Percentiles rank a stretch among this genome's conserved stretches.
phyloP scores from a whole-genome alignment of 768 basidiomycete genomes.

The Lyophyllum shimeji region DNA sequence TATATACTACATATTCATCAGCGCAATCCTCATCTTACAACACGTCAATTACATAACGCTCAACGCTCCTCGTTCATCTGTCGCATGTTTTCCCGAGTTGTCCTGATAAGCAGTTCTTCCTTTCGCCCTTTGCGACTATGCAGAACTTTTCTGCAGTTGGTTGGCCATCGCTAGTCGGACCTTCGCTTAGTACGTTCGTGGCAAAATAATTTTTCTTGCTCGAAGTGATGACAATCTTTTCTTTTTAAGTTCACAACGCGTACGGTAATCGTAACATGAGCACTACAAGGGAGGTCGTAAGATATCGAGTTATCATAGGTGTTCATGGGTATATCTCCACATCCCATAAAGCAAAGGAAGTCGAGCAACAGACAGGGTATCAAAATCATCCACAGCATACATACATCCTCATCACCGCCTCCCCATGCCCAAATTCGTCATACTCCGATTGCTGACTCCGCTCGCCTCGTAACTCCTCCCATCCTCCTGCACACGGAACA shows the following conservation, averaged over 20 bases:
- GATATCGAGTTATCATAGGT: background rate
- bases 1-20: background rate
- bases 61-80: conserved; percentile 1
- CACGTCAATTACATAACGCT: background rate
- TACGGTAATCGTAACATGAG: too few species aligned
- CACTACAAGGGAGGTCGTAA: background rate
- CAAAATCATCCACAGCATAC: background rate
- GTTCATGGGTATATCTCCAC: background rate
- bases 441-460: conserved; percentile 48
- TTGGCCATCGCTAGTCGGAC: background rate
- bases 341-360: background rate
- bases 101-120: background rate
- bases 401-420: conserved; percentile 30
- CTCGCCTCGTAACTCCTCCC: conserved; percentile 45
- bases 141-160: background rate
- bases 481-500: conserved; percentile 41
- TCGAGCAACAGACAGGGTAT: background rate
- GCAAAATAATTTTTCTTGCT: background rate
- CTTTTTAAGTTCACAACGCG: background rate
- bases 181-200: background rate
- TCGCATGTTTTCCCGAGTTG: conserved; percentile 3
- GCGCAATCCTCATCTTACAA: conserved; percentile 1
- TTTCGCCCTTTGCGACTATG: background rate
- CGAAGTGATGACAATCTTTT: background rate
- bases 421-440: conserved; percentile 43